Evolutionary conservation across 2,329 filamentous ascomycete species (phyloP).

Genomic region (Fusarium austroafricanum): DNA sequence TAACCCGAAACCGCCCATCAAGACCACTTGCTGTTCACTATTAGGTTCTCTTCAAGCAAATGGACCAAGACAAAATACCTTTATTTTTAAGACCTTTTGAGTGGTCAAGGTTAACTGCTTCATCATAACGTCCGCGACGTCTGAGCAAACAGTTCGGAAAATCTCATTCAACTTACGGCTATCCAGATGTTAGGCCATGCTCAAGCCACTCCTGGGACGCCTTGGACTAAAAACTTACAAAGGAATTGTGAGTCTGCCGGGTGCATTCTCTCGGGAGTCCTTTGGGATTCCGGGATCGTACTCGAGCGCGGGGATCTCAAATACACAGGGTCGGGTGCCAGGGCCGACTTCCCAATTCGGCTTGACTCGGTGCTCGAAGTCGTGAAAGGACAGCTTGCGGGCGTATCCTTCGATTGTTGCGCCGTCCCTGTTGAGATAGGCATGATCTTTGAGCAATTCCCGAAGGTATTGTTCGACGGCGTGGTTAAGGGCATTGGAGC

Average conservation of each 20-base stretch:
- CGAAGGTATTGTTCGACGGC: neutral
- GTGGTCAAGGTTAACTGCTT: too few relatives aligned
- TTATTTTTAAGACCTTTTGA: neutral
- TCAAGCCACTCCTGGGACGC: too few relatives aligned
- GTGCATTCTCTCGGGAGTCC: too few relatives aligned
- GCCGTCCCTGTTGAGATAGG: neutral
- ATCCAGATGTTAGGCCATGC: neutral
- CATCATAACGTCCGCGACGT: neutral
- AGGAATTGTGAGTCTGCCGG: neutral
- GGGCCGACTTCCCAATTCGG: neutral
- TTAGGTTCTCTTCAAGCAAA: too few relatives aligned
- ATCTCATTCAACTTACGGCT: neutral
- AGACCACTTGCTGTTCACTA: neutral
- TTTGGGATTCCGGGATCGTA: neutral
- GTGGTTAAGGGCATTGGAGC: slow-evolving; percentile 13
- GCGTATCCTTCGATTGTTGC: neutral
- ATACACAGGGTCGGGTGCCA: neutral
- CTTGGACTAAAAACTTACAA: neutral
- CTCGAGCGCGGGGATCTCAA: neutral
- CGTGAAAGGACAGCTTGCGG: neutral
- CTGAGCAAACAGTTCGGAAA: neutral
- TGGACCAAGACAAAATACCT: neutral
- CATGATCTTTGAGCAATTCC: neutral
- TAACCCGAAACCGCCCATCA: slow-evolving; percentile 13
- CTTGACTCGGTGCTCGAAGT: neutral